A percentile compares a stretch with the other conserved stretches of the same genome.
These are phyloP conservation scores for Trichoderma simmonsii DNA, from an alignment of 2,329 filamentous ascomycete species.

Conservation along the genomic window DNA sequence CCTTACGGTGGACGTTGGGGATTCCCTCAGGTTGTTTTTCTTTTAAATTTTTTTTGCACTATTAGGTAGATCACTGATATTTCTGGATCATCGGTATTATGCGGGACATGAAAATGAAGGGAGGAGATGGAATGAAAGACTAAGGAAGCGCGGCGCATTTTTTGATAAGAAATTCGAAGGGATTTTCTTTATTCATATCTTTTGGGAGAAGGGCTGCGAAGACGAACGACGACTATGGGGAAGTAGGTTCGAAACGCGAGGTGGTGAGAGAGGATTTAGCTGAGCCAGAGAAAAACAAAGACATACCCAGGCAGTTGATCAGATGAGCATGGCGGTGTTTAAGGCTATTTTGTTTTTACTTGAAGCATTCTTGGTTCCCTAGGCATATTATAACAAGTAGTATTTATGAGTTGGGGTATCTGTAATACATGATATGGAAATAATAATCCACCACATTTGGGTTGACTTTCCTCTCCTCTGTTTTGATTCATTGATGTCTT, in stretches of 20 bases:
- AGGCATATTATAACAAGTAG: not conserved
- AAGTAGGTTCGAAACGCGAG: not conserved
- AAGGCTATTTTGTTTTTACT: not conserved
- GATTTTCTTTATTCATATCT: not conserved
- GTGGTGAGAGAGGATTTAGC: not conserved
- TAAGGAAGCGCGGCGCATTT: not conserved
- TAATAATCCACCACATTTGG: not conserved
- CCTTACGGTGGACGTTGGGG: not conserved
- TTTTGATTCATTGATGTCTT: not conserved
- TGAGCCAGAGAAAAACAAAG: not conserved
- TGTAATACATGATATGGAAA: not conserved
- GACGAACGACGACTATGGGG: too few relatives aligned
- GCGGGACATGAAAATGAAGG: not conserved
- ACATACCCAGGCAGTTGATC: conserved; percentile 4
- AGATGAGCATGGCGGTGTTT: not conserved
- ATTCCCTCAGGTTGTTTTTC: not conserved
- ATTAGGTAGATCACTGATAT: not conserved
- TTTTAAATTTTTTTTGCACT: not conserved
- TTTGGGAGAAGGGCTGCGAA: not conserved
- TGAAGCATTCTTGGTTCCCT: not conserved
- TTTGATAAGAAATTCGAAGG: not conserved
- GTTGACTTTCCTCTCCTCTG: not conserved
- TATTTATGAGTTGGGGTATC: not conserved
- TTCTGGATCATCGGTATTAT: not conserved
- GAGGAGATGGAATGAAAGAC: not conserved